Evolutionary conservation across 2,329 filamentous ascomycete genomes (phyloP).

Genomic region (Pyricularia sp.): DNA sequence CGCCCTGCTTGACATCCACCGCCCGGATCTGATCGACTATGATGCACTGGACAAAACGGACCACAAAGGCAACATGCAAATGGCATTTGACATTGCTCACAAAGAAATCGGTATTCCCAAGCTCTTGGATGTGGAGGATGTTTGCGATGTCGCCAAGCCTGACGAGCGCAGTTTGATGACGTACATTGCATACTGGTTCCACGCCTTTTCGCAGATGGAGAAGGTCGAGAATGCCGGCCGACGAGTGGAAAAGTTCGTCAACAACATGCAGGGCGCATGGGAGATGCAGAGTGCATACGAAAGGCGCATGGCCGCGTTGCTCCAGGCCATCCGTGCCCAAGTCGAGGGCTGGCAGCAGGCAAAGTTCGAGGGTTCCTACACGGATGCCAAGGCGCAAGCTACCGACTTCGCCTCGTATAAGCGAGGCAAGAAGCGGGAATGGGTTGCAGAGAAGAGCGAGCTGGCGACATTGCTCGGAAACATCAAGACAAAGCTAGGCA

Average conservation of each 20-base stretch:
- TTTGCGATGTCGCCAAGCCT: slow-evolving; percentile 90
- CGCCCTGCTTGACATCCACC: slow-evolving; percentile 90
- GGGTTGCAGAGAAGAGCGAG: slow-evolving; percentile 97
- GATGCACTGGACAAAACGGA: slow-evolving; percentile 90
- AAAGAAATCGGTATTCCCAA: slow-evolving; percentile 96
- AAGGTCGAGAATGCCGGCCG: slow-evolving; percentile 95
- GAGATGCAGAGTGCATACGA: slow-evolving; percentile 98
- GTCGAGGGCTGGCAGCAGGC: slow-evolving; percentile 68
- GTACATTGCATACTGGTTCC: slow-evolving; percentile 99
- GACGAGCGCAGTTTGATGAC: slow-evolving; percentile 98
- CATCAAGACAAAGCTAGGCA: slow-evolving; percentile 97
- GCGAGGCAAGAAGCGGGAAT: slow-evolving; percentile 78
- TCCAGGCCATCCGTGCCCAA: slow-evolving; percentile 66
- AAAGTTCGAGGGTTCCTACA: slow-evolving; percentile 83
- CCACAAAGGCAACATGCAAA: slow-evolving; percentile 93
- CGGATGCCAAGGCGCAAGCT: slow-evolving; percentile 82
- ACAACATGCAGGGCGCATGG: slow-evolving; percentile 98
- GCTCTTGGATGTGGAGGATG: slow-evolving; percentile 93
- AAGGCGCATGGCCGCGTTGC: slow-evolving; percentile 74
- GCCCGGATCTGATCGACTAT: slow-evolving; percentile 94
- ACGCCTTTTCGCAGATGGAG: slow-evolving; percentile 98
- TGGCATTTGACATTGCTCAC: slow-evolving; percentile 92
- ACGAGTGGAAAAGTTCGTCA: slow-evolving; percentile 95
- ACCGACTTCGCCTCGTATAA: slow-evolving; percentile 82
- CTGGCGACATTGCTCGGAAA: slow-evolving; percentile 88